Conservation (phyloP, 768 basidiomycete genomes). For the Lentinula edodes region DNA sequence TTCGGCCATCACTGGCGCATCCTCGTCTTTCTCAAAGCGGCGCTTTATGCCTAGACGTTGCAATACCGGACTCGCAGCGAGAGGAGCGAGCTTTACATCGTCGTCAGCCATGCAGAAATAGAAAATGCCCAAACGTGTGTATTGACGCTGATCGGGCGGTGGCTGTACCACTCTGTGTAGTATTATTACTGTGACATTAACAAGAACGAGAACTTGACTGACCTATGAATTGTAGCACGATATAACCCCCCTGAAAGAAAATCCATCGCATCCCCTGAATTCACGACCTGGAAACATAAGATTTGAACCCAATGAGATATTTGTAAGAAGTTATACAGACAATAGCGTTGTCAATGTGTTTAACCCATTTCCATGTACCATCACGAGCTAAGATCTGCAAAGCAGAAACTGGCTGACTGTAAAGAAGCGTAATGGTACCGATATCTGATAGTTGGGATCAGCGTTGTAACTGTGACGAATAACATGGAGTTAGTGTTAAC, state of each 20-base stretch:
- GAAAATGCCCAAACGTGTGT: conserved; percentile 40
- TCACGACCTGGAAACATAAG: conserved; percentile 27
- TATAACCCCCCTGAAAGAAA: conserved; percentile 6
- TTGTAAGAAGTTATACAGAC: conserved; percentile 6
- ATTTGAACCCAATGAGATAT: not conserved
- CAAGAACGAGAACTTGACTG: not conserved
- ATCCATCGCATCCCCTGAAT: conserved; percentile 44
- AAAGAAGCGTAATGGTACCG: conserved; percentile 35
- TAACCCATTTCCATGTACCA: conserved; percentile 33
- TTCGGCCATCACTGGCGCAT: conserved; percentile 35
- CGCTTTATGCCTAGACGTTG: conserved; percentile 28
- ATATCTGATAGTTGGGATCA: conserved; percentile 24
- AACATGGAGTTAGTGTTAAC: not conserved
- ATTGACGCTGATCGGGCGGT: conserved; percentile 36
- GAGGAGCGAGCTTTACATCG: conserved; percentile 33
- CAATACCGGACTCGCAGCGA: conserved; percentile 36
- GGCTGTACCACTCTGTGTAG: conserved; percentile 35
- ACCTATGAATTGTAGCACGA: conserved; percentile 7
- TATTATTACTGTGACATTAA: not conserved
- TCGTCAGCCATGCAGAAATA: conserved; percentile 44
- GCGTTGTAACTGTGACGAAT: no score
- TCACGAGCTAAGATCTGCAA: conserved; percentile 33
- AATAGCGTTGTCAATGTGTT: conserved; percentile 34
- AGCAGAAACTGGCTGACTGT: conserved; percentile 38
- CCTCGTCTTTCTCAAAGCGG: conserved; percentile 22